Evolutionary conservation across 2,329 filamentous ascomycete genomes (phyloP), one percentile per base, ranked within the genome.

Genomic region (Helminthosporium solani): DNA sequence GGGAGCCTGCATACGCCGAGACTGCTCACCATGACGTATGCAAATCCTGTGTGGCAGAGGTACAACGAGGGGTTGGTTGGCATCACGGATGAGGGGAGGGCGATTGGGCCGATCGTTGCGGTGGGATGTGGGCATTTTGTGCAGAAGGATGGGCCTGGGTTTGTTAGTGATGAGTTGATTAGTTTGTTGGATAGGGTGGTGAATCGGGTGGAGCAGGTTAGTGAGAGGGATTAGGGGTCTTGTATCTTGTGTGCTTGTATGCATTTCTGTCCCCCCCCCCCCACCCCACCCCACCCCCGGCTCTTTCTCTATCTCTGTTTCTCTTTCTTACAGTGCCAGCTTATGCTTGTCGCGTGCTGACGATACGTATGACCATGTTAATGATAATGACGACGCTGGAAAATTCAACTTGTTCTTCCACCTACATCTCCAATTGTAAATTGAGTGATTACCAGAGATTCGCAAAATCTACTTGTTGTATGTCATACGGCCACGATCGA

Each of bases 51-150:
- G 2, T 84, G 80, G 80, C 67, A 73, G 2, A 50, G 39, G 23
- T 84, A 83, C 53, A 83, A 83, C 39, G 66, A 77, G 44, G 78
- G 75, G 0, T 54, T 84, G 19, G 58, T 68, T 1, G 64, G 62
- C 16, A 69, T 83, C 9, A 79, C 75, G 0, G 65, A 64, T 3
- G 41, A 57, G 0, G 67, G 68, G 9, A 70, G 59, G 28, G 70
- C 68, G 16, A 73, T 72, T 33, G 75, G 75, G 0, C 74, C 73
- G 2, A 54, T 79, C 11, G 71, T 76, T 33, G 78, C 78, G 1
- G 64, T 70, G 7, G 69, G 71, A 0, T 78, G 76, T 27, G 78
- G 78, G 0, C 78, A 82, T 60, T 81, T 82, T 46, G 74, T 83
- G 19, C 81, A 83, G 52, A 69, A 65, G 28, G 79, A 82, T 49